Evolutionary conservation across 202 grass and related monocot species (phyloP).

Genomic region (Panicum hallii): DNA sequence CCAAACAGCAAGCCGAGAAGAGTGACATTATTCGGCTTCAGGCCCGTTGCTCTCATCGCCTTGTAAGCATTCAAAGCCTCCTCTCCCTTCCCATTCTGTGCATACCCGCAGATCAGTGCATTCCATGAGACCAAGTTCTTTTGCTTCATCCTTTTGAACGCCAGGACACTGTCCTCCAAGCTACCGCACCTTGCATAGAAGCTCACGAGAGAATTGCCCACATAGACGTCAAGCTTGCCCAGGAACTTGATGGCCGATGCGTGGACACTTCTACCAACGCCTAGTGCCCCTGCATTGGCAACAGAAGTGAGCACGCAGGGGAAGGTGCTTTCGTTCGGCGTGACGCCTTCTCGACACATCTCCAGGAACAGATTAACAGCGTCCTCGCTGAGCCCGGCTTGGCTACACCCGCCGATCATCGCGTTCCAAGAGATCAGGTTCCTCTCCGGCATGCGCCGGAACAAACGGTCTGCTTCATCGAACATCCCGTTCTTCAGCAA

Average conservation of each 20-base stretch:
- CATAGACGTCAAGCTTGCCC: slow-evolving; percentile 55
- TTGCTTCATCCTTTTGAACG: slow-evolving; percentile 50
- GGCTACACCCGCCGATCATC: slow-evolving; percentile 74
- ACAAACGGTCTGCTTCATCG: slow-evolving; percentile 52
- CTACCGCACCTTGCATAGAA: slow-evolving; percentile 84
- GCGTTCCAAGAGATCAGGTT: slow-evolving; percentile 85
- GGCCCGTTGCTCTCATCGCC: slow-evolving; percentile 52
- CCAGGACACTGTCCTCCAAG: slow-evolving; percentile 72
- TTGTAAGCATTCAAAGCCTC: slow-evolving; percentile 70
- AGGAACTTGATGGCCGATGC: slow-evolving; percentile 78
- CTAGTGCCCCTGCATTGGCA: slow-evolving; percentile 68
- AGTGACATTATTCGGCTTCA: slow-evolving; percentile 59
- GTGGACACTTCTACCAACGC: slow-evolving; percentile 75
- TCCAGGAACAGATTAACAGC: slow-evolving; percentile 58
- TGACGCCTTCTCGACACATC: slow-evolving; percentile 67
- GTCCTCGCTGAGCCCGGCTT: slow-evolving; percentile 72
- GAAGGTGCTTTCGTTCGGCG: slow-evolving; percentile 66
- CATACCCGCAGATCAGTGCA: slow-evolving; percentile 70
- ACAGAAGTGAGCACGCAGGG: slow-evolving; percentile 68
- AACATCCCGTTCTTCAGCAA: slow-evolving; percentile 70
- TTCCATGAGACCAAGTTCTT: slow-evolving; percentile 86
- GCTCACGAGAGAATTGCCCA: slow-evolving; percentile 72
- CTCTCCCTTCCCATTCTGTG: slow-evolving; percentile 67
- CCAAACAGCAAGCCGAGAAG: slow-evolving; percentile 76
- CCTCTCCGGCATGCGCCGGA: slow-evolving; percentile 74